Conservation (phyloP, 768 basidiomycete genomes). For the Mrakia hoshinonis region DNA sequence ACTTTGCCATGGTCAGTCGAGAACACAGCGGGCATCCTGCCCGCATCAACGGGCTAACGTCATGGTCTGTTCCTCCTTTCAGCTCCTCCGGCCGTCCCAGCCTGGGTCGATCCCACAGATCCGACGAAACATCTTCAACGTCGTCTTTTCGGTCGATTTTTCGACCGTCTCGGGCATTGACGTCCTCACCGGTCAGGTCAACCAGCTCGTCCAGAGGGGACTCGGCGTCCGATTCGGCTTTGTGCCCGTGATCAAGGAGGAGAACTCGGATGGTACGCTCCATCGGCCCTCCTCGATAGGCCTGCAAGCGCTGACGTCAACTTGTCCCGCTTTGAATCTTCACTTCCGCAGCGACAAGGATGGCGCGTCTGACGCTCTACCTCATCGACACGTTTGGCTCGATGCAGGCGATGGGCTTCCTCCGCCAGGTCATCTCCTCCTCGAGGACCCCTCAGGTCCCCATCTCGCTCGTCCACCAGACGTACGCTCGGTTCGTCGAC, state of each 20-base stretch:
- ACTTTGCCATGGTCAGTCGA: slow-evolving; percentile 32
- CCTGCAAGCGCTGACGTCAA: not conserved
- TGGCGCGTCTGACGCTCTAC: slow-evolving; percentile 67
- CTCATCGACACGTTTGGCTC: slow-evolving; percentile 57
- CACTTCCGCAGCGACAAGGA: slow-evolving; percentile 48
- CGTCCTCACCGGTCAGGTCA: slow-evolving; percentile 57
- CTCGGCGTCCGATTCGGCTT: slow-evolving; percentile 78
- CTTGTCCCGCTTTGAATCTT: slow-evolving; percentile 18
- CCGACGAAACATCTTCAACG: slow-evolving; percentile 71
- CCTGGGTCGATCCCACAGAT: slow-evolving; percentile 71
- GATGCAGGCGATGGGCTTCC: slow-evolving; percentile 54
- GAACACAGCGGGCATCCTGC: slow-evolving; percentile 36
- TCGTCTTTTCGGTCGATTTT: slow-evolving; percentile 72
- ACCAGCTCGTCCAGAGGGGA: slow-evolving; percentile 60
- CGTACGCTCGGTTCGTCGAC: slow-evolving; percentile 18
- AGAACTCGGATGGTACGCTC: slow-evolving; percentile 40
- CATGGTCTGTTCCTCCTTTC: slow-evolving; percentile 46
- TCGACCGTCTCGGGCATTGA: slow-evolving; percentile 54
- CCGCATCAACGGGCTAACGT: slow-evolving; percentile 52
- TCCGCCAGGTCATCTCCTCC: slow-evolving; percentile 46
- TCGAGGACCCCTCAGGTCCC: not conserved
- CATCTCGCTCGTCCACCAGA: not conserved
- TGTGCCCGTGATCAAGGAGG: slow-evolving; percentile 59
- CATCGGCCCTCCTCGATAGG: slow-evolving; percentile 29
- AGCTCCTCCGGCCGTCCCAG: slow-evolving; percentile 70